Conservation (phyloP, 2,329 filamentous ascomycete species). For the Penicillium sp. region DNA sequence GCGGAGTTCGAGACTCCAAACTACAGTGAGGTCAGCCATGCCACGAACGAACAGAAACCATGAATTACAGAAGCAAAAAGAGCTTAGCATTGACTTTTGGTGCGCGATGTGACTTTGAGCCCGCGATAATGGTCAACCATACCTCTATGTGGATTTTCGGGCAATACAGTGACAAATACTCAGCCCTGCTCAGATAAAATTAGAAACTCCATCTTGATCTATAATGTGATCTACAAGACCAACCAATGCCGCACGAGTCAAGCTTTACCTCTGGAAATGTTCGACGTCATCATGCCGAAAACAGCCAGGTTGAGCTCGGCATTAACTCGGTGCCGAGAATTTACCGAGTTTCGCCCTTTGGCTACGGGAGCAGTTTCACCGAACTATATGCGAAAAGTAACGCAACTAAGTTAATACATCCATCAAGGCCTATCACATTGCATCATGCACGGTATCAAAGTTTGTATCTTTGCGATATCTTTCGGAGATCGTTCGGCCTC, state of each 20-base stretch:
- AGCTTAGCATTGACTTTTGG: not conserved
- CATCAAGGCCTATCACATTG: conserved; percentile 1
- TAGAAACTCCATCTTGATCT: not conserved
- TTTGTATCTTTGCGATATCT: conserved; percentile 4
- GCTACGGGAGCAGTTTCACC: not conserved
- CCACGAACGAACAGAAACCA: not conserved
- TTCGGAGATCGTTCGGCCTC: conserved; percentile 23
- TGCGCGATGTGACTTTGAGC: not conserved
- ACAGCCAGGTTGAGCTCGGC: not conserved
- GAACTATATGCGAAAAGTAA: conserved; percentile 5
- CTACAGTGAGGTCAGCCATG: not conserved
- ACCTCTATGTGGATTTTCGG: not conserved
- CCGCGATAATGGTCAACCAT: not conserved
- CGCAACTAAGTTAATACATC: not conserved
- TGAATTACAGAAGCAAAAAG: not conserved
- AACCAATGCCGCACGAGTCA: not conserved
- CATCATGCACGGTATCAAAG: not conserved
- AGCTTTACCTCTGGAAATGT: not conserved
- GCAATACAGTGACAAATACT: not conserved
- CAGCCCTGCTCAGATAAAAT: not conserved
- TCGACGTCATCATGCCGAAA: not conserved
- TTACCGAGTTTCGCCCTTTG: conserved; percentile 7
- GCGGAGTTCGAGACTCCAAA: not conserved
- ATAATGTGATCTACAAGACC: not conserved
- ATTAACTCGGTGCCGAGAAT: conserved; percentile 16